These are phyloP conservation scores for Jaenimonas drosophilae DNA, from an alignment of 208 protist genomes.

Conservation along the genomic window DNA sequence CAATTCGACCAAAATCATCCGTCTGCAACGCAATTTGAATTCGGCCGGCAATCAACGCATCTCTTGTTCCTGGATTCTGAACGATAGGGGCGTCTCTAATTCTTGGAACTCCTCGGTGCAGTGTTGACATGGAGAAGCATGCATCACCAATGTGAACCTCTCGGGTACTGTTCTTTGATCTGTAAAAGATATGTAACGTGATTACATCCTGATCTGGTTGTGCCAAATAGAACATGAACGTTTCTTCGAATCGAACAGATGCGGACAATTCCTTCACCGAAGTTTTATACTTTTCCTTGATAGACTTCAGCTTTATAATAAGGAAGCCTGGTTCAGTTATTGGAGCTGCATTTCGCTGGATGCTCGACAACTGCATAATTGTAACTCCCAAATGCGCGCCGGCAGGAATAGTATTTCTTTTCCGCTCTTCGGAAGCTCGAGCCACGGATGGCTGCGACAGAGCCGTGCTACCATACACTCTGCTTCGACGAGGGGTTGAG, in stretches of 20 bases:
- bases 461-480: constrained; percentile 7
- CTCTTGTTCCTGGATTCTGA: constrained; percentile 65
- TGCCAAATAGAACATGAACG: constrained; percentile 81
- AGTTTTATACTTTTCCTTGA: constrained; percentile 89
- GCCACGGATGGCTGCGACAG: constrained; percentile 36
- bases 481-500: constrained; percentile 1
- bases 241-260: constrained; percentile 72
- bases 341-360: constrained; percentile 42
- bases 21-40: constrained; percentile 73
- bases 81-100: constrained; percentile 66
- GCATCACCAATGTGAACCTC: constrained; percentile 80
- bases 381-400: constrained; percentile 77
- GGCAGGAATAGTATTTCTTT: constrained; percentile 48
- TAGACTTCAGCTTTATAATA: constrained; percentile 82
- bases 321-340: constrained; percentile 71
- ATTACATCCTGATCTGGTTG: constrained; percentile 86
- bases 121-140: constrained; percentile 78
- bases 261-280: constrained; percentile 61
- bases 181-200: constrained; percentile 83
- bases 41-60: constrained; percentile 42
- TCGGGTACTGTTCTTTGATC: constrained; percentile 38
- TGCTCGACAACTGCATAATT: constrained; percentile 54
- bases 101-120: constrained; percentile 62
- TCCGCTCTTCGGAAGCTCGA: constrained; percentile 34
- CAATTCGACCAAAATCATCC: constrained; percentile 74